Conservation (phyloP, 148 eudicot species). For the Fallopia convolvulus region DNA sequence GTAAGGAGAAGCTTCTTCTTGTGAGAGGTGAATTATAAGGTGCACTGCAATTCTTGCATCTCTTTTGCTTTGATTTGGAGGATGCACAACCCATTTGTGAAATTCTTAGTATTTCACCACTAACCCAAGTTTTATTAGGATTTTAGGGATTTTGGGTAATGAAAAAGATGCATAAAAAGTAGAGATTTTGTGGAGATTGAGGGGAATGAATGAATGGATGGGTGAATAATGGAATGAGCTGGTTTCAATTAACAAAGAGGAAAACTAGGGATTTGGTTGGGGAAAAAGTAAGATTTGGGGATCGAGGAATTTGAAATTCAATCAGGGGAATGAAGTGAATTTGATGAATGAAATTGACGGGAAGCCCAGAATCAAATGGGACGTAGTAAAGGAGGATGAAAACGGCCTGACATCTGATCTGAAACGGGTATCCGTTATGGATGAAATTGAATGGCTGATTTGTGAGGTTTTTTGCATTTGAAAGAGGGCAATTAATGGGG, state of each 20-base stretch:
- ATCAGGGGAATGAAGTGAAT: not conserved
- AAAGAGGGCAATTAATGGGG: not conserved
- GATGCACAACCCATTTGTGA: slow-evolving; percentile 70
- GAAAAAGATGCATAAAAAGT: not conserved
- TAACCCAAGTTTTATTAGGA: not conserved
- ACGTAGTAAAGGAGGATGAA: not conserved
- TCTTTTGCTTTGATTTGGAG: slow-evolving; percentile 33
- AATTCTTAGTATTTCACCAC: not conserved
- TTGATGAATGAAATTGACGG: not conserved
- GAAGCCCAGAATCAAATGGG: not conserved
- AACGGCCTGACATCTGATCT: not conserved
- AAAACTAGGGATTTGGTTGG: not conserved
- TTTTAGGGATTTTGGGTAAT: not conserved
- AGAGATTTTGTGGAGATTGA: not conserved
- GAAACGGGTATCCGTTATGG: not conserved
- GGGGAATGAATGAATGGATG: slow-evolving; percentile 5
- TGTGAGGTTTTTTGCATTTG: not conserved
- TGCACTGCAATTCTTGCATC: slow-evolving; percentile 46
- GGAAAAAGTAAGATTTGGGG: not conserved
- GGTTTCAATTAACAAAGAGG: slow-evolving; percentile 1
- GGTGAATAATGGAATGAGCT: not conserved
- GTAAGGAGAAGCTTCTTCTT: slow-evolving; percentile 62
- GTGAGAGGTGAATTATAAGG: slow-evolving; percentile 33
- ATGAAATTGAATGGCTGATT: not conserved
- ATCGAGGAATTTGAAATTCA: not conserved